Evolutionary conservation across 2,329 filamentous ascomycete species (phyloP).

Genomic region (Anthostomella pinea): DNA sequence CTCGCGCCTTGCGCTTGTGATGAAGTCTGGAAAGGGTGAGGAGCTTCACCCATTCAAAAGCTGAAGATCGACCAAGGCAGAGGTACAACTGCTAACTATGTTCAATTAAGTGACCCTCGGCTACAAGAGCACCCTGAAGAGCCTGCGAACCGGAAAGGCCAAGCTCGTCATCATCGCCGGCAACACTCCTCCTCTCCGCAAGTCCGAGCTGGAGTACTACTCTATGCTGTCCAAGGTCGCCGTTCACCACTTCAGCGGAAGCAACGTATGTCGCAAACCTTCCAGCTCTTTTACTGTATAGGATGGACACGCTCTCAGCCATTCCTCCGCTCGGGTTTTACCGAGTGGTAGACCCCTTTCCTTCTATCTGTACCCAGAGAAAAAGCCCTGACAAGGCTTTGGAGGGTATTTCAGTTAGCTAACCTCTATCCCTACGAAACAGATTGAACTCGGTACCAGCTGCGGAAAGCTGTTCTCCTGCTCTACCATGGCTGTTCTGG

Average conservation of each 20-base stretch:
- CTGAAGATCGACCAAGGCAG: too few species aligned
- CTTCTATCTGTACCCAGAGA: constrained; percentile 65
- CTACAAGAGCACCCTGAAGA: constrained; percentile 87
- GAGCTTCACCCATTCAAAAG: constrained; percentile 26
- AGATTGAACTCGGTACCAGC: constrained; percentile 95
- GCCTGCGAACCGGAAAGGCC: constrained; percentile 91
- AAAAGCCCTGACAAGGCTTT: constrained; percentile 82
- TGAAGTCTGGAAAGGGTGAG: constrained; percentile 52
- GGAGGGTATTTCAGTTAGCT: constrained; percentile 76
- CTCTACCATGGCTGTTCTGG: constrained; percentile 94
- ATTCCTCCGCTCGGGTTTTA: too few species aligned
- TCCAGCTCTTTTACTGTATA: constrained; percentile 1
- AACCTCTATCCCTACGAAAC: constrained; percentile 36
- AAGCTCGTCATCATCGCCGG: constrained; percentile 95
- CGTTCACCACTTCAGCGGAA: constrained; percentile 96
- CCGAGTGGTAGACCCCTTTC: background rate
- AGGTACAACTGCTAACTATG: constrained; percentile 45
- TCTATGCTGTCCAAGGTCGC: constrained; percentile 89
- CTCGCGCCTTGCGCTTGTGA: constrained; percentile 43
- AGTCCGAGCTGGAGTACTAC: constrained; percentile 96
- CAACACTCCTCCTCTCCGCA: constrained; percentile 97
- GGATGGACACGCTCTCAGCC: too few species aligned
- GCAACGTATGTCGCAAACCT: constrained; percentile 82
- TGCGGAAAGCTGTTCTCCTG: constrained; percentile 99
- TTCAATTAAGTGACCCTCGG: constrained; percentile 74